Evolutionary conservation across 805 yeast genomes (phyloP).

Genomic region (Yamadazyma philogaea): DNA sequence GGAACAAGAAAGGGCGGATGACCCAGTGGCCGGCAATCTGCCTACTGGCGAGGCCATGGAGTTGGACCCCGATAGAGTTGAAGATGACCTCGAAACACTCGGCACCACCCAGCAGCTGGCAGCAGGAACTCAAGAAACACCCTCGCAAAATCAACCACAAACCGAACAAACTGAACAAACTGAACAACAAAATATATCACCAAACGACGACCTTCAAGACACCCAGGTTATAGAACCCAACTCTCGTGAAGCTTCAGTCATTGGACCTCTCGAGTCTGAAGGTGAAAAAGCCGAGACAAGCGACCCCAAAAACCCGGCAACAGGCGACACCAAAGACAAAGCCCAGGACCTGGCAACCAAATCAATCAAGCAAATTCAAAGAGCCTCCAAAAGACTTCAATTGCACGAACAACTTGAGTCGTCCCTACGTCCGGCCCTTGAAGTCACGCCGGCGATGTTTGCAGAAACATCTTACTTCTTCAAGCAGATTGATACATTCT

Average conservation of each 20-base stretch:
- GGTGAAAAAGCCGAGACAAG: too few species aligned
- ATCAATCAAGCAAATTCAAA: constrained; percentile 8
- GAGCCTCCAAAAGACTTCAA: constrained; percentile 16
- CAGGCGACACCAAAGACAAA: not conserved
- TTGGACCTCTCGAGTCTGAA: too few species aligned
- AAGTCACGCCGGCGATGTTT: constrained; percentile 10
- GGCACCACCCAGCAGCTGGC: too few species aligned
- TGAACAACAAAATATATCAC: too few species aligned
- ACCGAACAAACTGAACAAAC: too few species aligned
- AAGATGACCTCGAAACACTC: too few species aligned
- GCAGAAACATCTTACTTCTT: constrained; percentile 12
- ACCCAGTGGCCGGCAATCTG: not conserved
- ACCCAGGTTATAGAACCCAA: too few species aligned
- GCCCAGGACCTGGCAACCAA: too few species aligned
- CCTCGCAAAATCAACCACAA: too few species aligned
- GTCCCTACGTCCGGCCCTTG: constrained; percentile 8
- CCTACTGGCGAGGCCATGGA: not conserved
- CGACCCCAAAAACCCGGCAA: not conserved
- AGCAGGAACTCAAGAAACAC: too few species aligned
- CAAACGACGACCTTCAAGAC: too few species aligned
- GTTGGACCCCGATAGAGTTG: not conserved
- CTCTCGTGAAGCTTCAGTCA: too few species aligned
- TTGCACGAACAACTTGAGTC: constrained; percentile 9
- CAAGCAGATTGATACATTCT: constrained; percentile 2
- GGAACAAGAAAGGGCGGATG: not conserved